These are phyloP conservation scores for Leccinum fallax DNA, from an alignment of 1,284 basidiomycete species.

Conservation along the genomic window DNA sequence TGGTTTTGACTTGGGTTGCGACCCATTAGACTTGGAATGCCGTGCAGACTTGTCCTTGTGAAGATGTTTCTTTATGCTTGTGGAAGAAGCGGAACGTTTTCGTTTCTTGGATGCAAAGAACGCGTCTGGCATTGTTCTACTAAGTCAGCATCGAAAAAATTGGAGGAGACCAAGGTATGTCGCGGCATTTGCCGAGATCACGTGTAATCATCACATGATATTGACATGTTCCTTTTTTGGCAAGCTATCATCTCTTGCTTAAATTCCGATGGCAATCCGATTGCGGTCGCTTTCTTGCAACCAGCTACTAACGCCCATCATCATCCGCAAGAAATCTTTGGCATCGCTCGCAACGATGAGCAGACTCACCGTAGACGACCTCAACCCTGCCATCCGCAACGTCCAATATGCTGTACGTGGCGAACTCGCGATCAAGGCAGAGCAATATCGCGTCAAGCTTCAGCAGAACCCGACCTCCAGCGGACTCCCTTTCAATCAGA, in stretches of 20 bases:
- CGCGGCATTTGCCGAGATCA: slow-evolving; percentile 23
- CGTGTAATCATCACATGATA: slow-evolving; percentile 1
- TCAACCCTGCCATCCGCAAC: slow-evolving; percentile 86
- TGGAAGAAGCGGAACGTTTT: slow-evolving; percentile 50
- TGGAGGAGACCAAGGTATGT: neutral
- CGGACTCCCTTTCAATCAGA: slow-evolving; percentile 81
- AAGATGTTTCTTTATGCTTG: slow-evolving; percentile 30
- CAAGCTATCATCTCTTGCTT: neutral
- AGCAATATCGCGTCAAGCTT: slow-evolving; percentile 76
- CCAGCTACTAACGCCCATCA: neutral
- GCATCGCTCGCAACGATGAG: slow-evolving; percentile 45
- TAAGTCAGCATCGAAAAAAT: slow-evolving; percentile 23
- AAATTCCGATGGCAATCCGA: slow-evolving; percentile 16
- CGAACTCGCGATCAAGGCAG: slow-evolving; percentile 93
- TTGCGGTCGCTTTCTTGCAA: slow-evolving; percentile 7
- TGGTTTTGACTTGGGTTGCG: slow-evolving; percentile 26
- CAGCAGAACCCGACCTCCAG: slow-evolving; percentile 48
- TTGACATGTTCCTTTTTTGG: slow-evolving; percentile 1
- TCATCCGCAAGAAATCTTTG: slow-evolving; percentile 4
- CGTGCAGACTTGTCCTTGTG: slow-evolving; percentile 23
- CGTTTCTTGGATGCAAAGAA: slow-evolving; percentile 80
- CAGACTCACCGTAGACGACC: slow-evolving; percentile 57
- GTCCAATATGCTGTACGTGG: slow-evolving; percentile 98
- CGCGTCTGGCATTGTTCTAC: slow-evolving; percentile 62
- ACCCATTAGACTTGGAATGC: slow-evolving; percentile 32